phyloP scores from a whole-genome alignment of 495 filamentous ascomycete species.

The Penicillium goetzii region DNA sequence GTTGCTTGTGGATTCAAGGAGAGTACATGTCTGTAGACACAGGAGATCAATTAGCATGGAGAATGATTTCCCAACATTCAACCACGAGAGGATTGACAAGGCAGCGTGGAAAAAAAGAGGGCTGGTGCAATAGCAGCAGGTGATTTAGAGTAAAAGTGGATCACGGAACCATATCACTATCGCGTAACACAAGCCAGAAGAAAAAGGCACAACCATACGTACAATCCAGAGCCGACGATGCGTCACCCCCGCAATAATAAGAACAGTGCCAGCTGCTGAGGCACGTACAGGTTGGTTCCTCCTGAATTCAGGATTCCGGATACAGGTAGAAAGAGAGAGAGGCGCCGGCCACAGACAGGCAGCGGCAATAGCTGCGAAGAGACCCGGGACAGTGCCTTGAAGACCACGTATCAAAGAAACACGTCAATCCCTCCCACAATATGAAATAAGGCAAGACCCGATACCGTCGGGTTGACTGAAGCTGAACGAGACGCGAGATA shows the following conservation, averaged over 20 bases:
- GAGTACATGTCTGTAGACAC: slow-evolving; percentile 52
- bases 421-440: slow-evolving; percentile 15
- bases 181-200: slow-evolving; percentile 21
- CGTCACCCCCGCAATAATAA: slow-evolving; percentile 32
- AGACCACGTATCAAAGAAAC: slow-evolving; percentile 11
- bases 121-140: neutral
- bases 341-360: slow-evolving; percentile 25
- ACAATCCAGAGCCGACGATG: slow-evolving; percentile 46
- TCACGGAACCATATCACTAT: slow-evolving; percentile 14
- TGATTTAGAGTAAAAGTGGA: slow-evolving; percentile 12
- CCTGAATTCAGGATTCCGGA: slow-evolving; percentile 8
- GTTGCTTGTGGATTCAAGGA: slow-evolving; percentile 39
- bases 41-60: slow-evolving; percentile 47
- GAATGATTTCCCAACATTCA: slow-evolving; percentile 24
- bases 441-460: neutral
- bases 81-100: slow-evolving; percentile 2
- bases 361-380: slow-evolving; percentile 7
- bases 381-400: neutral
- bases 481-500: neutral
- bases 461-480: neutral
- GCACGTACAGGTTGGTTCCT: slow-evolving; percentile 27
- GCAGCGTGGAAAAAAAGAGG: neutral
- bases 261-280: slow-evolving; percentile 24
- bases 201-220: slow-evolving; percentile 47
- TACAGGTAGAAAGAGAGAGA: slow-evolving; percentile 23